Evolutionary conservation across 2,329 filamentous ascomycete species (phyloP).

Genomic region (Aureobasidium sp.): DNA sequence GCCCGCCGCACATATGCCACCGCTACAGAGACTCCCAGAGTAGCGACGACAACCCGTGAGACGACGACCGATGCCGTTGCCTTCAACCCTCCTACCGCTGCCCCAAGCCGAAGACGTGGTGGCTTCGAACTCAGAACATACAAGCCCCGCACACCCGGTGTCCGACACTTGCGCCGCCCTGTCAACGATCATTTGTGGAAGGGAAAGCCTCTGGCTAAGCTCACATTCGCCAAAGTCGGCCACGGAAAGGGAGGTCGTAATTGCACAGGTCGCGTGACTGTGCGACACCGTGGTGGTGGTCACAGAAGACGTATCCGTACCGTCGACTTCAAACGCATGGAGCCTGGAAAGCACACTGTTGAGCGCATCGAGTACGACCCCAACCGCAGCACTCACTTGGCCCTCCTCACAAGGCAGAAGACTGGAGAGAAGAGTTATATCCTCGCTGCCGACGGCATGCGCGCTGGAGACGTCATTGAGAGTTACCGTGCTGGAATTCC

Average conservation of each 20-base stretch:
- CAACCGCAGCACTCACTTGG: constrained; percentile 86
- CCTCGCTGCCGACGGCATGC: constrained; percentile 87
- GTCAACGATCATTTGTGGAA: constrained; percentile 98
- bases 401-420: constrained; percentile 66
- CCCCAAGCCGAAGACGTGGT: constrained; percentile 26
- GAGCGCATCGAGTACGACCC: constrained; percentile 97
- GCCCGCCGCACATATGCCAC: constrained; percentile 46
- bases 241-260: constrained; percentile 91
- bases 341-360: constrained; percentile 74
- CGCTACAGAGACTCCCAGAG: constrained; percentile 25
- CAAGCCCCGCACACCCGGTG: constrained; percentile 85
- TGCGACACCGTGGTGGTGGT: constrained; percentile 87
- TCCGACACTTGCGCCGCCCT: constrained; percentile 82
- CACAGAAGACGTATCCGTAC: constrained; percentile 85
- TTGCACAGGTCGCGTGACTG: constrained; percentile 73
- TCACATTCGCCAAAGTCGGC: constrained; percentile 89
- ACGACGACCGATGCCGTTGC: constrained; percentile 23
- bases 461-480: constrained; percentile 83
- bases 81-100: constrained; percentile 36
- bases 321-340: constrained; percentile 76
- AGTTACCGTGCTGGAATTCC: constrained; percentile 90
- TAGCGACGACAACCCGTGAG: constrained; percentile 15
- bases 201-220: constrained; percentile 68
- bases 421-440: constrained; percentile 81
- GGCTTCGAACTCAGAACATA: constrained; percentile 64